These are phyloP conservation scores for Trichophyton benhamiae DNA, from an alignment of 2,329 filamentous ascomycete genomes.

Conservation along the genomic window DNA sequence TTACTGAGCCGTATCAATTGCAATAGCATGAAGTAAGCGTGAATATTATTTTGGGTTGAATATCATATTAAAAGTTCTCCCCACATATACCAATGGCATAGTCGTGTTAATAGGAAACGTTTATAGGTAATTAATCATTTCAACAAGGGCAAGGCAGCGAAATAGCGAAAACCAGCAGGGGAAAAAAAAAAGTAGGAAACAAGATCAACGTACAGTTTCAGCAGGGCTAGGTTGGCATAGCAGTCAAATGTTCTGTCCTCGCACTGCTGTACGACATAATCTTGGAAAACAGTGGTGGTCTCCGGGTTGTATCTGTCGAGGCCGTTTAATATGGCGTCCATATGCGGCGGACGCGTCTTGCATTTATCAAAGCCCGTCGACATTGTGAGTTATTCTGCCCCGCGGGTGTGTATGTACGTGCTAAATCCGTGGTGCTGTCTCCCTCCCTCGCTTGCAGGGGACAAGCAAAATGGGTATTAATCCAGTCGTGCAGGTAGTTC, in stretches of 20 bases:
- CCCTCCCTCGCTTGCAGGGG: background rate
- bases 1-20: too few relatives aligned
- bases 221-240: constrained; percentile 87
- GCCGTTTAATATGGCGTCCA: constrained; percentile 87
- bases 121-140: constrained; percentile 3
- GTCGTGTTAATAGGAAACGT: constrained; percentile 82
- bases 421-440: background rate
- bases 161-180: background rate
- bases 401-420: background rate
- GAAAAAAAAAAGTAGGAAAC: background rate
- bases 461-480: background rate
- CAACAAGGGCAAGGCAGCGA: background rate
- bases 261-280: constrained; percentile 89
- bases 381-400: constrained; percentile 3
- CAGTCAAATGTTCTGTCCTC: constrained; percentile 88
- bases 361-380: constrained; percentile 61
- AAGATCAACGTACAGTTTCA: constrained; percentile 67
- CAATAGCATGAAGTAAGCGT: background rate
- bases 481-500: too few relatives aligned
- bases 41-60: background rate
- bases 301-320: constrained; percentile 98
- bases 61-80: constrained; percentile 4
- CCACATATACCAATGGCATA: background rate
- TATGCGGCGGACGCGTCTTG: constrained; percentile 81
- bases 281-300: constrained; percentile 84